Evolutionary conservation across 2,329 filamentous ascomycete genomes (phyloP).

Genomic region (Alternaria panax): DNA sequence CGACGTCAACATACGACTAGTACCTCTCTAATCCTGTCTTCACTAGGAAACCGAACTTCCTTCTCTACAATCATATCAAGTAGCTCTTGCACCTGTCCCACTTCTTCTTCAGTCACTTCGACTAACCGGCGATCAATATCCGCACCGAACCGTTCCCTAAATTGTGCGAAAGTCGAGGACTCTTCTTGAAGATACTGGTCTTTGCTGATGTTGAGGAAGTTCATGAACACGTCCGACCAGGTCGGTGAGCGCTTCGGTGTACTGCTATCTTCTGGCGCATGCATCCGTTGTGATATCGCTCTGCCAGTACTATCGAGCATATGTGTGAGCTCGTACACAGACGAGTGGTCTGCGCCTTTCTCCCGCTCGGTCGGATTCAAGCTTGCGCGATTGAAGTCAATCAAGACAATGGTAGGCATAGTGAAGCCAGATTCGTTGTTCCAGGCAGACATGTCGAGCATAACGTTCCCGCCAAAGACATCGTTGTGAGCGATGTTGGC

Average conservation of each 20-base stretch:
- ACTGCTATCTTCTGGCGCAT: neutral
- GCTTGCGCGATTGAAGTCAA: slow-evolving; percentile 1
- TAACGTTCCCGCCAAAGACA: neutral
- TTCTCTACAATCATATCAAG: neutral
- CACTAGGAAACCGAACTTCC: neutral
- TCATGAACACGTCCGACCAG: neutral
- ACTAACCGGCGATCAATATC: neutral
- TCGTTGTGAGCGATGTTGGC: neutral
- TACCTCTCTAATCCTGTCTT: neutral
- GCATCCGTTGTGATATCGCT: neutral
- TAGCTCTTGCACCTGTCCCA: neutral
- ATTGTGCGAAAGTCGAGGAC: neutral
- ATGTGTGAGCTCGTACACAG: neutral
- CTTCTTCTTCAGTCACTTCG: neutral
- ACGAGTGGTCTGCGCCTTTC: neutral
- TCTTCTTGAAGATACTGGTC: neutral
- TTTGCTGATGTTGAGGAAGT: neutral
- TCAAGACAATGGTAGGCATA: neutral
- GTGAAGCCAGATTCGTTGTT: neutral
- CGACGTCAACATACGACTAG: neutral
- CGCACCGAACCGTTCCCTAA: neutral
- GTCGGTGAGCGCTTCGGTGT: neutral
- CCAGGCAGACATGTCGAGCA: neutral
- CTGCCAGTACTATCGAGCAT: neutral
- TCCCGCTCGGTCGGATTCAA: neutral